Evolutionary conservation across 768 basidiomycete genomes (phyloP).

Genomic region (Leccinum disarticulatum): DNA sequence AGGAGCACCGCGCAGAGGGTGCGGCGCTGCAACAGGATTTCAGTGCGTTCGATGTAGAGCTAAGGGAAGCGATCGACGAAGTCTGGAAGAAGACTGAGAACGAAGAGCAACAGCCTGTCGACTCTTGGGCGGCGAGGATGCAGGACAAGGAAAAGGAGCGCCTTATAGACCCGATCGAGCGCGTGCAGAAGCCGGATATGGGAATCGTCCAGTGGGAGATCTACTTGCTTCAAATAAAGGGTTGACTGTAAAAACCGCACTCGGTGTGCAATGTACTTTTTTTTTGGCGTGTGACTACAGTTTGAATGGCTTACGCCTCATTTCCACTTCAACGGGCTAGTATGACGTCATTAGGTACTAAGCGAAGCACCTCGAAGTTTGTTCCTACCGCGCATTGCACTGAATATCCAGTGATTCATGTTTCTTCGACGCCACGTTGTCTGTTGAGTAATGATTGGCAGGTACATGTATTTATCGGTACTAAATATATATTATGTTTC

Average conservation of each 20-base stretch:
- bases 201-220: constrained; percentile 22
- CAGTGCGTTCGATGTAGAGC: constrained; percentile 52
- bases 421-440: neutral
- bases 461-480: neutral
- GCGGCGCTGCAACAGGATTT: constrained; percentile 61
- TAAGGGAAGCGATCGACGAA: constrained; percentile 56
- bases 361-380: neutral
- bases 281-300: neutral
- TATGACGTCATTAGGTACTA: neutral
- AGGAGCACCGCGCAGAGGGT: constrained; percentile 69
- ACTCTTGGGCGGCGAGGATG: constrained; percentile 56
- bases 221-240: constrained; percentile 18
- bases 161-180: constrained; percentile 49
- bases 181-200: constrained; percentile 49
- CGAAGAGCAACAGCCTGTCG: constrained; percentile 31
- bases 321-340: too few species aligned
- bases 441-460: neutral
- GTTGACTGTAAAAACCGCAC: neutral
- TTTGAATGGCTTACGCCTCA: neutral
- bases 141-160: constrained; percentile 50
- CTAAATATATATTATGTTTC: neutral
- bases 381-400: neutral
- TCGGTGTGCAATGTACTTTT: neutral
- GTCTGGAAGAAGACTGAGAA: constrained; percentile 54
- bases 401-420: neutral